These are phyloP conservation scores for Cardamine occulta DNA, from an alignment of 345 rosid genomes.

Conservation along the genomic window DNA sequence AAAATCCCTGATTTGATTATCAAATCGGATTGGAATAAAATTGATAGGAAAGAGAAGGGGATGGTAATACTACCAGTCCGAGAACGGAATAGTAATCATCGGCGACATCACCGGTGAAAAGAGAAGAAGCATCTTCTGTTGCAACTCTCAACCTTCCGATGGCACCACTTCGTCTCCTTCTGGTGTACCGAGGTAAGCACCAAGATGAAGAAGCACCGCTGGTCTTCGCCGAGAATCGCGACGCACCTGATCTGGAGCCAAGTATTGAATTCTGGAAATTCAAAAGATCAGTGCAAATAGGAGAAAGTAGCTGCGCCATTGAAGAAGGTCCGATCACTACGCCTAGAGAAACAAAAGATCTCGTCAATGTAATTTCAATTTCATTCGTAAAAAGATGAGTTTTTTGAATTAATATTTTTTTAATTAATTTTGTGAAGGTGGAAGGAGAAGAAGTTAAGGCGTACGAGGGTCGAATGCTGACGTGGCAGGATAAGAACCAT, in stretches of 20 bases:
- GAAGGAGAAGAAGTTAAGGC: constrained; percentile 53
- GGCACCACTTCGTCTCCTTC: constrained; percentile 41
- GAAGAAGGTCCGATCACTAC: constrained; percentile 26
- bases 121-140: constrained; percentile 51
- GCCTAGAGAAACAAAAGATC: neutral
- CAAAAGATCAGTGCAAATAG: constrained; percentile 72
- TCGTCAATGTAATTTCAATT: constrained; percentile 8
- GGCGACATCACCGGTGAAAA: constrained; percentile 53
- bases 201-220: constrained; percentile 36
- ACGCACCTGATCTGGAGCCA: constrained; percentile 42
- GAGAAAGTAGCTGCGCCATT: constrained; percentile 83
- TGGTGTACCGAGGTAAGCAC: constrained; percentile 39
- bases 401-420: constrained; percentile 31
- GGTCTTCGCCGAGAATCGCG: constrained; percentile 44
- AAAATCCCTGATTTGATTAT: neutral
- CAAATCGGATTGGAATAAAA: neutral
- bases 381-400: constrained; percentile 5
- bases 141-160: constrained; percentile 60
- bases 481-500: constrained; percentile 63
- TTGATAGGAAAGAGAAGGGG: neutral
- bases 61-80: constrained; percentile 62
- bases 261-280: constrained; percentile 58
- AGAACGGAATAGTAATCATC: constrained; percentile 89
- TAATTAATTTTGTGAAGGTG: constrained; percentile 27
- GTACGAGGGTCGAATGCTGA: constrained; percentile 55